Evolutionary conservation across 352 stramenopile genomes (phyloP), one percentile per base, ranked within the genome.

Genomic region (Blastocystis sp.): DNA sequence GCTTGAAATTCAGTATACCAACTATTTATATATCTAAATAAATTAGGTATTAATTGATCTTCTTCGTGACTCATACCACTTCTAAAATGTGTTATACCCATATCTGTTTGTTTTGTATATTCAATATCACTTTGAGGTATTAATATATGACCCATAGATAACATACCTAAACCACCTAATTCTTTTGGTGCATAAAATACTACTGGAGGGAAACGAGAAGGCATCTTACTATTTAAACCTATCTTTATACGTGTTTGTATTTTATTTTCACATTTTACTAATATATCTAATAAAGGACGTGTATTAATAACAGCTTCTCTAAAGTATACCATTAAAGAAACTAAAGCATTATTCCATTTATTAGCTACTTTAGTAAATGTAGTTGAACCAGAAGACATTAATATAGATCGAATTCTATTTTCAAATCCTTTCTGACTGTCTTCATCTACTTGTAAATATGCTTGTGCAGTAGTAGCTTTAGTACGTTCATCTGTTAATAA

Each of bases 161-260:
- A 72, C 91, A 99, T 98, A 48, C 90, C 91, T 36, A 99, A 76
- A 41, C 92, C 92, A 58, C 92, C 92, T 9, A 99, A 66, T 65
- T 99, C 92, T 69, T 99, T 99, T 0, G 92, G 92, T 13, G 88
- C 96, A 71, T 99, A 99, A 70, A 99, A 97, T 21, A 98, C 90
- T 21, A 96, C 89, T 7, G 91, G 91, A 31, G 91, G 91, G 75
- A 98, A 95, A 48, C 90, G 83, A 42, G 82, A 94, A 33, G 88
- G 88, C 88, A 98, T 97, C 73, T 99, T 99, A 67, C 83, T 95
- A 79, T 99, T 99, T 44, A 99, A 70, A 3, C 91, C 92, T 58
- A 99, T 97, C 77, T 99, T 98, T 72, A 99, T 97, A 72, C 92
- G 79, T 41, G 89, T 99, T 71, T 99, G 92, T 65, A 99, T 98